A percentile compares a stretch with the other conserved stretches of the same genome.
phyloP scores from a whole-genome alignment of 2,329 filamentous ascomycete species.

The Chaetomiaceae sp. region DNA sequence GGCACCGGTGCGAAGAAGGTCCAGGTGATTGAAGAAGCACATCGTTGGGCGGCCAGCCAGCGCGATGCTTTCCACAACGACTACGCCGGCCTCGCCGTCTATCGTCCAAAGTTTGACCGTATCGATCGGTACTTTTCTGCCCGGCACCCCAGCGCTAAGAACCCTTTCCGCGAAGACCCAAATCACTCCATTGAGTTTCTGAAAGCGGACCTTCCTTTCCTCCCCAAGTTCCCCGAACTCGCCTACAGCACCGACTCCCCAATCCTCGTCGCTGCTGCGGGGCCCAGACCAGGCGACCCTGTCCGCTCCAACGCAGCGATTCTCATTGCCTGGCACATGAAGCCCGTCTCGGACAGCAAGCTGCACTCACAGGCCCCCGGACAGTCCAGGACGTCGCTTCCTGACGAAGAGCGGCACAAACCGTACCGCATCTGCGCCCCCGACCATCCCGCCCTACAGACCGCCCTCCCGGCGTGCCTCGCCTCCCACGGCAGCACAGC shows the following conservation, averaged over 20 bases:
- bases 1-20: constrained; percentile 31
- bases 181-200: constrained; percentile 37
- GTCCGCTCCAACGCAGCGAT: constrained; percentile 18
- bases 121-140: constrained; percentile 35
- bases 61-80: constrained; percentile 33
- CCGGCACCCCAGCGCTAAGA: constrained; percentile 20
- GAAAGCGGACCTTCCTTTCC: constrained; percentile 34
- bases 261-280: constrained; percentile 26
- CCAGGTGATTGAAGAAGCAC: constrained; percentile 36
- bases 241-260: constrained; percentile 27
- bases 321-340: constrained; percentile 28
- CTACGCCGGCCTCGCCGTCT: constrained; percentile 35
- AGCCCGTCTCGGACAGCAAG: constrained; percentile 19
- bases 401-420: constrained; percentile 19
- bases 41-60: constrained; percentile 36
- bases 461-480: constrained; percentile 23
- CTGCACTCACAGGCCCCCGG: constrained; percentile 13
- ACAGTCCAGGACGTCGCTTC: constrained; percentile 12
- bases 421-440: constrained; percentile 25
- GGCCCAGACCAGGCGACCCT: constrained; percentile 25
- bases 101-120: constrained; percentile 30
- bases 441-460: constrained; percentile 23
- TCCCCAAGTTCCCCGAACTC: constrained; percentile 38
- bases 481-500: constrained; percentile 20
- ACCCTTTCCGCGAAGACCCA: constrained; percentile 29